Conservation (phyloP, 1,139 yeast species). For the Taphrina sp. region DNA sequence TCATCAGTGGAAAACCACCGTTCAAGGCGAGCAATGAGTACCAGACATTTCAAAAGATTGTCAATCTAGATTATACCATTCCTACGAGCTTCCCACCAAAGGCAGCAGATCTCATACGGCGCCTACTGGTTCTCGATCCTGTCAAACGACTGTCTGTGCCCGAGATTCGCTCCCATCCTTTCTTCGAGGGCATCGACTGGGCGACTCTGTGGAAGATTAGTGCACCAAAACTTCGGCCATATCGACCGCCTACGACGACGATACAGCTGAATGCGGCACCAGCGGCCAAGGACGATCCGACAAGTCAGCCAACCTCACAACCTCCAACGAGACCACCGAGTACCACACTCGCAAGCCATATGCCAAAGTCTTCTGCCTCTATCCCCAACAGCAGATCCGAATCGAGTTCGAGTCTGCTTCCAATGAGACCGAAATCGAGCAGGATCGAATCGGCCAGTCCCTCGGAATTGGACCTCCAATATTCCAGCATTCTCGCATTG, state of each 20-base stretch:
- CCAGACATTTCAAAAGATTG: constrained; percentile 87
- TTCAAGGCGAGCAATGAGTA: constrained; percentile 96
- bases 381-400: background rate
- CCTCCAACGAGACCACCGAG: background rate
- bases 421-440: constrained; percentile 34
- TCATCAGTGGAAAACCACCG: constrained; percentile 93
- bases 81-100: constrained; percentile 75
- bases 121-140: constrained; percentile 65
- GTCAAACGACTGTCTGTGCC: constrained; percentile 60
- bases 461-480: constrained; percentile 37
- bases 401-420: background rate
- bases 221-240: constrained; percentile 30
- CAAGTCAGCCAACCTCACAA: background rate
- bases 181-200: constrained; percentile 56
- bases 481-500: constrained; percentile 40
- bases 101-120: constrained; percentile 67
- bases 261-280: background rate
- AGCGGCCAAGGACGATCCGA: background rate
- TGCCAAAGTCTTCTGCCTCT: background rate
- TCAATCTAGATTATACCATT: constrained; percentile 75
- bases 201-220: constrained; percentile 27
- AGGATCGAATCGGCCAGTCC: constrained; percentile 35
- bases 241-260: constrained; percentile 15
- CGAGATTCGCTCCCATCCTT: constrained; percentile 69
- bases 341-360: background rate